Base-by-base conservation (phyloP, 1,284 basidiomycete genomes). In the Fereydounia khargensis region DNA sequence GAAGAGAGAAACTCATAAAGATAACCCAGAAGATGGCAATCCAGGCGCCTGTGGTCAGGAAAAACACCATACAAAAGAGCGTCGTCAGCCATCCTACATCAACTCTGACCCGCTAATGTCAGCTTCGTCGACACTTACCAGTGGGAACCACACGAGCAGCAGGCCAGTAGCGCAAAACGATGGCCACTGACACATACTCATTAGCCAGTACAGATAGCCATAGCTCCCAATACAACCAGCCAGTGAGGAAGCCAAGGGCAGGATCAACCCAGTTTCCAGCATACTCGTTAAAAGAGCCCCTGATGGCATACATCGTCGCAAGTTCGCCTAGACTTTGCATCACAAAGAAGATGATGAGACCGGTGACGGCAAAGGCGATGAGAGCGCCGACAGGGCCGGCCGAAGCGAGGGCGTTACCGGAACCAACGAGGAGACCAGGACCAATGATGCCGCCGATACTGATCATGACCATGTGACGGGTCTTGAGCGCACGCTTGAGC, bases 241-340 rank as follows among this genome's bases (percentile, higher is more conserved):
- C 34, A 81, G 74, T 33, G 82, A 68, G 57, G 32, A 73, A 70
- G 1, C 85, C 85, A 49, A 90, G 80, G 2, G 88, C 85, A 5
- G 85, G 84, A 68, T 88, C 84, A 20, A 89, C 85, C 70, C 89
- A 89, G 32, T 86, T 84, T 57, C 83, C 83, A 4, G 88, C 86
- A 30, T 90, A 79, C 39, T 82, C 85, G 73, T 91, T 86, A 73
- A 89, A 88, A 5, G 88, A 84, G 52, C 84, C 86, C 37, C 80
- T 57, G 51, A 81, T 78, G 30, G 78, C 77, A 31, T 87, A 80
- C 62, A 81, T 86, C 4, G 77, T 68, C 42, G 77, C 66, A 72
- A 80, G 74, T 52, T 80, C 79, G 14, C 78, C 79, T n/a, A 80
- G 71, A 7, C 74, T 77, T 20, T 78, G 68, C 72, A 77, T 50